phyloP scores from a whole-genome alignment of 176 grass and related monocot species.

The Carex kokanica region DNA sequence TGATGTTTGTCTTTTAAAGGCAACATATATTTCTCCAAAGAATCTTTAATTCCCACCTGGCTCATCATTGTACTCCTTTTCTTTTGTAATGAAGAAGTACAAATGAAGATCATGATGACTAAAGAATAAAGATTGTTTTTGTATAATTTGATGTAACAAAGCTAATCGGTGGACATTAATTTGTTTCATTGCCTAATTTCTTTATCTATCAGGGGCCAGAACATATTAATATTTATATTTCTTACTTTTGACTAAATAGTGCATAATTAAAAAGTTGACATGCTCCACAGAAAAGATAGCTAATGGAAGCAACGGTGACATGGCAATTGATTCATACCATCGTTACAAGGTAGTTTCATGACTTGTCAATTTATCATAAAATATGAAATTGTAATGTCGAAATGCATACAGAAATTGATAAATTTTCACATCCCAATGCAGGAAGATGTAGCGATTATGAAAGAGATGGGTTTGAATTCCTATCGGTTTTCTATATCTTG shows the following conservation, averaged over 20 bases:
- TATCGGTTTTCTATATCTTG: slow-evolving; percentile 90
- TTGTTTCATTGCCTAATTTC: background rate
- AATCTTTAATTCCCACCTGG: background rate
- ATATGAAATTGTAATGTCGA: background rate
- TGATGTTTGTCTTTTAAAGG: background rate
- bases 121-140: background rate
- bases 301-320: slow-evolving; percentile 64
- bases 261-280: background rate
- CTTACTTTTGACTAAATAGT: background rate
- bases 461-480: slow-evolving; percentile 60
- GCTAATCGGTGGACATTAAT: background rate
- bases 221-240: background rate
- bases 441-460: slow-evolving; percentile 78
- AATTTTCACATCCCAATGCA: slow-evolving; percentile 29
- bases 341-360: slow-evolving; percentile 48
- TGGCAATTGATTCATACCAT: slow-evolving; percentile 74
- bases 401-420: slow-evolving; percentile 9
- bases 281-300: slow-evolving; percentile 55
- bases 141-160: background rate
- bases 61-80: background rate
- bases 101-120: background rate
- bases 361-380: background rate
- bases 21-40: background rate
- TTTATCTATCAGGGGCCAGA: background rate
- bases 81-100: background rate